Conservation (phyloP, 441 rosid species). For the Pelargonium australe region DNA sequence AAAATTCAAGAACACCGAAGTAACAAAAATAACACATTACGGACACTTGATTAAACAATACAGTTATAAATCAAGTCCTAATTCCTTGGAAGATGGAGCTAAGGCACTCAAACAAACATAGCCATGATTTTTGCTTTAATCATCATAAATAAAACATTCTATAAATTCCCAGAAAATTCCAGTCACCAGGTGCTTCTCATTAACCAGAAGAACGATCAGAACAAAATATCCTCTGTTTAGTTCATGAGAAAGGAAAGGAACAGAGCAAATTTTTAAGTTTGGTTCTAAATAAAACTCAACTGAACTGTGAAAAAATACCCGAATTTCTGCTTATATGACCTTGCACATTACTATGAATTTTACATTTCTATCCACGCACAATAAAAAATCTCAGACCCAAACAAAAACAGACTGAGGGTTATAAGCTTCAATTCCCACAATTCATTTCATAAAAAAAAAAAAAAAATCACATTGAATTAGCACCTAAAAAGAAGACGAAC, state of each 20-base stretch:
- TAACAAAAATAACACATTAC: background rate
- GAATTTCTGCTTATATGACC: background rate
- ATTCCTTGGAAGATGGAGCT: too few relatives aligned
- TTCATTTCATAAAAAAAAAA: background rate
- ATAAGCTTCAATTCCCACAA: slow-evolving; percentile 16
- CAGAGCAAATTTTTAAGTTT: background rate
- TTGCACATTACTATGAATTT: background rate
- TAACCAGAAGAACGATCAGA: background rate
- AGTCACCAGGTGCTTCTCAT: background rate
- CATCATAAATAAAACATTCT: too few relatives aligned
- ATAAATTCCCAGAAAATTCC: background rate
- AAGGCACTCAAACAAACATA: too few relatives aligned
- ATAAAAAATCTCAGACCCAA: slow-evolving; percentile 18
- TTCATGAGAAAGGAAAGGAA: background rate
- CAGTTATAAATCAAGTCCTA: background rate
- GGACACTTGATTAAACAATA: background rate
- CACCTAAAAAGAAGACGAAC: background rate
- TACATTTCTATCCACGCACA: slow-evolving; percentile 11
- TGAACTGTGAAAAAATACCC: background rate
- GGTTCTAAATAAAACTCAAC: background rate
- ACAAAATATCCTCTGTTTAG: too few relatives aligned
- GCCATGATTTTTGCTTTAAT: too few relatives aligned
- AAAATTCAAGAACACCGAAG: background rate
- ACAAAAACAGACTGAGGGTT: slow-evolving; percentile 17
- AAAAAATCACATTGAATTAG: slow-evolving; percentile 20